Base-by-base conservation (phyloP, 352 stramenopile species). In the Globisporangium cystogenes region DNA sequence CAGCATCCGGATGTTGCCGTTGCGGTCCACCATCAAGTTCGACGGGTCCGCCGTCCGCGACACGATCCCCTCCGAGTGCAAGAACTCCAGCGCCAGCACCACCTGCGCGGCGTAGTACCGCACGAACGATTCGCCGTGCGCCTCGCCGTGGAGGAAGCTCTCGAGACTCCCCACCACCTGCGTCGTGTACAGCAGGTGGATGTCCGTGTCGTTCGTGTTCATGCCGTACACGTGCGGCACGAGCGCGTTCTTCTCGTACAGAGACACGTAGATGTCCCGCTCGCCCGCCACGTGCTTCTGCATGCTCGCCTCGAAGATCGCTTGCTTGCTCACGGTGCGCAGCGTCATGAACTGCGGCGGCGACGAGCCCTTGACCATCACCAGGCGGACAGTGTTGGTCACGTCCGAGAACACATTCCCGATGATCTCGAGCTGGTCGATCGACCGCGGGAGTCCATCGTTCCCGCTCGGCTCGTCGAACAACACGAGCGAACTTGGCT, bases 91-190 rank as follows among this genome's bases (percentile, higher is more conserved):
- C 8, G 78, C 72, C 57, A 93, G 65, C 33, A 95, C 75, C 11
- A 93, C 72, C 64, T 95, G 82, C 7, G 84, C 80, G n/a, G 80
- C 81, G 55, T 95, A 95, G 57, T 90, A 95, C 11, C 78, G 79
- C 18, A 93, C 79, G 33, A 90, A 90, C 16, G 78, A 84, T 51
- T 95, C 84, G 33, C 75, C 76, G 36, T 90, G 76, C 0, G 73
- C 53, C 48, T 90, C 76, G 29, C 76, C 73, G 23, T 82, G 60
- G 45, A 90, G 68, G 45, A 94, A 90, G 20, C 69, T 87, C 44
- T 93, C 82, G 12, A 95, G 64, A n/a, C 74, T 82, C 7, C 82
- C 82, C 18, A 95, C 79, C n/a, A 92, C 75, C 70, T 85, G 80
- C 1, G 76, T 76, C 55, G 86, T 64, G 57, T 93, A 95, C 7